Evolutionary conservation across 2,329 filamentous ascomycete species (phyloP), one percentile per base, ranked within the genome.

Genomic region (Fusarium aywerte): DNA sequence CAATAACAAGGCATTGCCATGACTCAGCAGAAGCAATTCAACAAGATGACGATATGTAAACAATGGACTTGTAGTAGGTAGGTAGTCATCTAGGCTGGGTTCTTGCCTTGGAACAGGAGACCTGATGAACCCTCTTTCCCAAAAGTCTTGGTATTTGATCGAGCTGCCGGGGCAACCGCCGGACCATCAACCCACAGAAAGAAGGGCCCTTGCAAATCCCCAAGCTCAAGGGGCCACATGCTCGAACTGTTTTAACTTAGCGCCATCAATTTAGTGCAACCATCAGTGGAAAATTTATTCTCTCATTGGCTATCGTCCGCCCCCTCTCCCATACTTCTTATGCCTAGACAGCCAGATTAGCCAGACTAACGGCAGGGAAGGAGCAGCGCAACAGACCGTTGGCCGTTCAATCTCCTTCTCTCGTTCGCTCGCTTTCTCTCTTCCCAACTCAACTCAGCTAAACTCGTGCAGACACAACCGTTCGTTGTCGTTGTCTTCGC

Each of bases 361-460:
- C 45, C 32, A 66, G 60, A 66, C 65, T 68, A 68, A 68, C 65
- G 65, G 60, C 60, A 59, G 63, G 63, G 47, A 67, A 66, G 65
- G 50, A 58, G 65, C 36, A 63, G 44, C 58, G 65, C 36, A 63
- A 51, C 58, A 63, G 59, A 52, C 64, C 50, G 65, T 65, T 68
- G 54, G 65, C 65, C 40, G 50, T 67, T 68, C 50, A 68, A 67
- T 67, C 53, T 10, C 44, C 45, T 44, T 47, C 58, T 57, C 45
- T 62, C 60, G 43, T 39, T 58, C 43, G 39, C 44, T 63, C 31
- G n/a, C 32, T 20, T 36, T 36, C 45, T 49, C 40, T 52, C 61
- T 42, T 48, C 45, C 23, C 59, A 62, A 35, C 59, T 62, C 43
- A 44, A 18, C 25, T 38, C 45, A 49, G 38, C 45, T 38, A 49